phyloP scores from a whole-genome alignment of 441 rosid species.

The Raphanus hybrid region DNA sequence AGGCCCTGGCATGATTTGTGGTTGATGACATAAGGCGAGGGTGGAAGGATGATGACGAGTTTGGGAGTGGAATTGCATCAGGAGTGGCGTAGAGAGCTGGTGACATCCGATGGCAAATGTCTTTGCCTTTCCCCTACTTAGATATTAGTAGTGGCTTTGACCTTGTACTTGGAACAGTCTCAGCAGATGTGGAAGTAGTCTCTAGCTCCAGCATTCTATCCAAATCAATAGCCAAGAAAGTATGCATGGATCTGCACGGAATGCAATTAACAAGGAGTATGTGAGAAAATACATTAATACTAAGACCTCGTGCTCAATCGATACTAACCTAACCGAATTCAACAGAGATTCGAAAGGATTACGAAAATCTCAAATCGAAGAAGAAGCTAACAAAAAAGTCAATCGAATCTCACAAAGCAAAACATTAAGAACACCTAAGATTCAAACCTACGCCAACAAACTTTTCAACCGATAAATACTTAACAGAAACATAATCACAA shows the following conservation, averaged over 20 bases:
- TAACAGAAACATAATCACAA: not conserved
- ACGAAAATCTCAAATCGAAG: not conserved
- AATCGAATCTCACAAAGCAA: conserved; percentile 31
- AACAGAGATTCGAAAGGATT: no score
- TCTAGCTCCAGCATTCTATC: conserved; percentile 85
- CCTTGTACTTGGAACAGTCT: conserved; percentile 42
- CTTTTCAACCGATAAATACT: not conserved
- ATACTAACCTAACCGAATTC: no score
- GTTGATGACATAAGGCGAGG: conserved; percentile 88
- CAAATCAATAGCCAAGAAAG: conserved; percentile 81
- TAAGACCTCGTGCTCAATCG: not conserved
- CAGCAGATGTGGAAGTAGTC: conserved; percentile 55
- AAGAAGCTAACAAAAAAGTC: conserved; percentile 22
- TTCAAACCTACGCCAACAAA: not conserved
- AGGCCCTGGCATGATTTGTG: conserved; percentile 82
- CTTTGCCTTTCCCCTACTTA: conserved; percentile 36
- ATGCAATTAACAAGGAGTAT: not conserved
- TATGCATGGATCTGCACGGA: conserved; percentile 82
- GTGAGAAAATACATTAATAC: not conserved
- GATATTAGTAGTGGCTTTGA: conserved; percentile 46
- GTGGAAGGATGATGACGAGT: conserved; percentile 81
- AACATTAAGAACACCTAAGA: not conserved
- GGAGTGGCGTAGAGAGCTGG: conserved; percentile 94
- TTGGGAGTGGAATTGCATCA: conserved; percentile 76
- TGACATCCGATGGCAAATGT: conserved; percentile 61